Base-by-base conservation (phyloP, 257 asterid genomes). In the Solanum dulcamara region DNA sequence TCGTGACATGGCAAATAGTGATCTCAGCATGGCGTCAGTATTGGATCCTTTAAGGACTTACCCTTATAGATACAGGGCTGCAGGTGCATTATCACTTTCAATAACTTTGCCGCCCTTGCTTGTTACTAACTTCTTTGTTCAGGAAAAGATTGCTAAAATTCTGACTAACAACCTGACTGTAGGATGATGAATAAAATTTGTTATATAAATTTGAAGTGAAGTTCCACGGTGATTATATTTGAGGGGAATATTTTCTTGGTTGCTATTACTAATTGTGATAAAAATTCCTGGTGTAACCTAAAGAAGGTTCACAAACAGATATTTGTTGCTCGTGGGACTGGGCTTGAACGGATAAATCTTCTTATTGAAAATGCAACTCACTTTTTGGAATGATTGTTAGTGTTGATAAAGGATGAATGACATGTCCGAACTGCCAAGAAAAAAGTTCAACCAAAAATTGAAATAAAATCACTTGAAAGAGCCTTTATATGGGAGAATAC, bases 1-100 rank as follows among this genome's bases (percentile, higher is more conserved):
- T 50, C 92, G 92, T 1, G 92, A 89, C 46, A 12, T 91, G 90
- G 93, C 93, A 81, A 91, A 85, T 85, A 84, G 50, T 51, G 93
- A 91, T 87, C 91, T 91, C 80, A 84, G 87, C 80, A 85, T 88
- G 92, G 92, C 92, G 24, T 84, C 93, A 28, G 87, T 88, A 14
- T 83, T 89, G 80, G 91, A 91, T 81, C 93, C 93, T 67, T 53
- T 91, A 28, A 88, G 93, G 86, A 91, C 93, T 15, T 89, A 91
- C 62, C 93, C 92, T 0, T 91, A 89, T 88, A 85, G 93, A 91
- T 91, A 91, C 81, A 88, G 91, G 72, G 93, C 91, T 37, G 93
- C 93, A 89, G 93, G 93, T 91, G 87, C 32, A 46, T 46, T 46
- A 77, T 77, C 40, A 77, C 42, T 67, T 81, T 44, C 68, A 6